Evolutionary conservation across 331 rosid species (phyloP).

Genomic region (Rhamnella rubrinervis): DNA sequence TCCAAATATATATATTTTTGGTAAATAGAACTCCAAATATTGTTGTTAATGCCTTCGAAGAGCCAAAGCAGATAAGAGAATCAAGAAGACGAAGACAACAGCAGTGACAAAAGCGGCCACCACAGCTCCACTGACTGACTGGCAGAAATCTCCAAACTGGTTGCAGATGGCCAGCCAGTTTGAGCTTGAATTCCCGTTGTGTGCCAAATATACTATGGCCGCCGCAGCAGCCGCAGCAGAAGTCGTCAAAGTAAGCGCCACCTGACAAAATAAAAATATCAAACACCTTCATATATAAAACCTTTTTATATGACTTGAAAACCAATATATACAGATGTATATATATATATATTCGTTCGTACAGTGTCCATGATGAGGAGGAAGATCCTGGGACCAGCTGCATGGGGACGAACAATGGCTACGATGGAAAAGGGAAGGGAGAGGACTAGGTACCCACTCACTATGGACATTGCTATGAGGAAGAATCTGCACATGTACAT

Average conservation of each 20-base stretch:
- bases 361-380: slow-evolving; percentile 72
- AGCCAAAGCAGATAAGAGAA: slow-evolving; percentile 57
- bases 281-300: no score
- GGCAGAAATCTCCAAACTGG: slow-evolving; percentile 76
- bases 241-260: slow-evolving; percentile 62
- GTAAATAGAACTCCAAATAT: no score
- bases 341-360: slow-evolving; percentile 12
- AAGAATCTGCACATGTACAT: slow-evolving; percentile 59
- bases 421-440: slow-evolving; percentile 78
- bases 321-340: no score
- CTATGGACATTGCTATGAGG: slow-evolving; percentile 66
- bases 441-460: slow-evolving; percentile 69
- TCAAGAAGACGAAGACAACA: slow-evolving; percentile 37
- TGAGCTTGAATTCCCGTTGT: slow-evolving; percentile 63
- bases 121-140: slow-evolving; percentile 61
- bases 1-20: no score
- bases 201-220: slow-evolving; percentile 76
- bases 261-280: slow-evolving; percentile 32
- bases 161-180: slow-evolving; percentile 86
- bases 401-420: slow-evolving; percentile 62
- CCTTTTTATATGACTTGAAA: no score
- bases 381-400: slow-evolving; percentile 53
- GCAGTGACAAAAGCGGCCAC: slow-evolving; percentile 58
- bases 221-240: slow-evolving; percentile 67
- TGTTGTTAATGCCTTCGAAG: slow-evolving; percentile 38